Evolutionary conservation across 352 stramenopile species (phyloP).

Genomic region (Phytophthora foliorum): DNA sequence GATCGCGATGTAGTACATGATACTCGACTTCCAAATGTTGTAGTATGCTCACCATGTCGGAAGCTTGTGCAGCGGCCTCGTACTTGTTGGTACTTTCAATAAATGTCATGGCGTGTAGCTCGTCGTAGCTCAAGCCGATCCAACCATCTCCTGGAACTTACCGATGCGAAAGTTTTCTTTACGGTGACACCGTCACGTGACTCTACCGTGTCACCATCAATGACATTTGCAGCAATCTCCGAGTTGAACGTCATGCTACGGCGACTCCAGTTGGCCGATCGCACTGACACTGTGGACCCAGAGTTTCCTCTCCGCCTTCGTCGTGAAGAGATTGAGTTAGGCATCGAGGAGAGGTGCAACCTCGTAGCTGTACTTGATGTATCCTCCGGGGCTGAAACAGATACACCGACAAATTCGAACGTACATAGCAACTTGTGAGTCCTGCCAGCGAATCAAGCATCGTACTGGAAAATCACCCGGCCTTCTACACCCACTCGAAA

Average conservation of each 20-base stretch:
- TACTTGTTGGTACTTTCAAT: slow-evolving; percentile 45
- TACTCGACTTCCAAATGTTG: slow-evolving; percentile 16
- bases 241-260: slow-evolving; percentile 52
- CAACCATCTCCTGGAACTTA: slow-evolving; percentile 72
- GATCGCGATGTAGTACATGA: slow-evolving; percentile 16
- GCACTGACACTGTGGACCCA: too few species aligned
- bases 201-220: slow-evolving; percentile 42
- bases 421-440: too few species aligned
- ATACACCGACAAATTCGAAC: too few species aligned
- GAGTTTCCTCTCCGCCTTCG: too few species aligned
- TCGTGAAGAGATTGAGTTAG: too few species aligned
- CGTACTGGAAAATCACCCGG: too few species aligned
- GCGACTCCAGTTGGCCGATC: slow-evolving; percentile 69
- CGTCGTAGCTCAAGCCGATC: slow-evolving; percentile 45
- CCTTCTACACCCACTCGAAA: too few species aligned
- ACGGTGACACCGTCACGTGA: slow-evolving; percentile 39
- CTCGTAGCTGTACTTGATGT: too few species aligned
- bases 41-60: slow-evolving; percentile 29
- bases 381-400: too few species aligned
- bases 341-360: too few species aligned
- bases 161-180: slow-evolving; percentile 53
- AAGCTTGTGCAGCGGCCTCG: slow-evolving; percentile 31
- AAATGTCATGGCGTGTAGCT: slow-evolving; percentile 58
- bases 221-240: slow-evolving; percentile 58
- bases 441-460: too few species aligned